Evolutionary conservation across 257 asterid species (phyloP).

Genomic region (Striga asiatica): DNA sequence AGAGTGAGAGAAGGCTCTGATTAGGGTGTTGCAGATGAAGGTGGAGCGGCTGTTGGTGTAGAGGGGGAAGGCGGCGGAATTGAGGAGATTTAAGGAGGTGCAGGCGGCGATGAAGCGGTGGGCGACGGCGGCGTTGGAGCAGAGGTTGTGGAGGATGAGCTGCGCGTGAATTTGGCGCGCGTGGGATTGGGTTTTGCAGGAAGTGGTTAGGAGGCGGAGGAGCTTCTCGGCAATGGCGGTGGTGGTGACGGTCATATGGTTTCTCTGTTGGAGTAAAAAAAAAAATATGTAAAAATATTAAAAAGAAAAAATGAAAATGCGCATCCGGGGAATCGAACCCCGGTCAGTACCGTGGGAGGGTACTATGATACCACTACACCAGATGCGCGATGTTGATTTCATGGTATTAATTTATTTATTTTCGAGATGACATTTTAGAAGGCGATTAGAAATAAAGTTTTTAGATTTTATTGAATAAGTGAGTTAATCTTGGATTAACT

Average conservation of each 20-base stretch:
- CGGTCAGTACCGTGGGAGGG: slow-evolving; percentile 99
- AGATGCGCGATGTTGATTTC: slow-evolving; percentile 76
- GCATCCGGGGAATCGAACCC: slow-evolving; percentile 99
- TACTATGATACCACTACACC: slow-evolving; percentile 99
- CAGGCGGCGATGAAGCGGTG: slow-evolving; percentile 37
- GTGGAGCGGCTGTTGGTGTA: slow-evolving; percentile 30
- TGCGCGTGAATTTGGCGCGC: slow-evolving; percentile 52
- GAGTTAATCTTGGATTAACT: too few relatives aligned
- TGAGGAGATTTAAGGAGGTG: slow-evolving; percentile 37
- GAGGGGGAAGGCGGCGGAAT: slow-evolving; percentile 41
- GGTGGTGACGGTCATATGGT: slow-evolving; percentile 12
- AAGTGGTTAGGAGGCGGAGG: slow-evolving; percentile 17
- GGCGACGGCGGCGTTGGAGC: slow-evolving; percentile 39
- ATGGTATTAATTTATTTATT: too few relatives aligned
- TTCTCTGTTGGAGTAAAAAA: not conserved
- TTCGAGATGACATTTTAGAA: too few relatives aligned
- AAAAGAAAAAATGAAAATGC: slow-evolving; percentile 23
- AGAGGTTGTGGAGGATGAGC: slow-evolving; percentile 35
- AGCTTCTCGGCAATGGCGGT: slow-evolving; percentile 13
- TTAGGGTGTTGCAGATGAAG: slow-evolving; percentile 54
- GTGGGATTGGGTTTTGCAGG: slow-evolving; percentile 25
- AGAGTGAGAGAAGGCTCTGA: slow-evolving; percentile 52
- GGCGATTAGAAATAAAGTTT: too few relatives aligned
- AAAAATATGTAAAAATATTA: not conserved
- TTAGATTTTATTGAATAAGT: too few relatives aligned